Evolutionary conservation across 2,329 filamentous ascomycete genomes (phyloP).

Genomic region (Colletotrichum tofieldiae): DNA sequence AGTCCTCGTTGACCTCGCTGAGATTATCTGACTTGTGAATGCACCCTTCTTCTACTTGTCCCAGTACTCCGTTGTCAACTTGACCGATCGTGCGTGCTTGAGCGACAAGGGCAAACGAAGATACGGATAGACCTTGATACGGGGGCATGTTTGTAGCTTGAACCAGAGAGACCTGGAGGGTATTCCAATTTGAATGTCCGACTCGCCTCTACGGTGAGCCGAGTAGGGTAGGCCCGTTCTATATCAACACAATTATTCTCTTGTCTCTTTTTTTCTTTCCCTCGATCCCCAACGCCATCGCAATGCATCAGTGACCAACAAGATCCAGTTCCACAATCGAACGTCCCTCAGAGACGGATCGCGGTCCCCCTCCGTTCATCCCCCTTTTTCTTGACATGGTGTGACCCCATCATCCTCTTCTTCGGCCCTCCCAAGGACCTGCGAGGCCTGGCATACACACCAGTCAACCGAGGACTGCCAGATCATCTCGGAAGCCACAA

Average conservation of each 20-base stretch:
- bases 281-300: constrained; percentile 54
- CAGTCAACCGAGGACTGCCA: not conserved
- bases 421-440: not conserved
- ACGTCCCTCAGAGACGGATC: not conserved
- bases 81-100: not conserved
- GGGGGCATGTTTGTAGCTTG: not conserved
- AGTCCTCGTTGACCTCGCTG: not conserved
- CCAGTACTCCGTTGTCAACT: not conserved
- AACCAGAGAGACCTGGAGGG: constrained; percentile 15
- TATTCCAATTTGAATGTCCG: constrained; percentile 4
- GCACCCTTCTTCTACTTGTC: too few relatives aligned
- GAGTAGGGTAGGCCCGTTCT: constrained; percentile 11
- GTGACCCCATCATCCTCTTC: not conserved
- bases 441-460: not conserved
- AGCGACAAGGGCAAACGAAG: not conserved
- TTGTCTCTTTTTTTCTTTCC: constrained; percentile 37
- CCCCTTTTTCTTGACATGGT: not conserved
- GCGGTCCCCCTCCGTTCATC: not conserved
- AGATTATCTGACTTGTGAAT: not conserved
- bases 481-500: not conserved
- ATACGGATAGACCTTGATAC: not conserved
- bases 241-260: constrained; percentile 6
- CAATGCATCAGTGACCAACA: constrained; percentile 54
- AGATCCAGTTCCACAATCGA: constrained; percentile 8
- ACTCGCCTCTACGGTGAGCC: not conserved